A percentile compares a stretch with the other conserved stretches of the same genome.
Evolutionary conservation across 2,329 filamentous ascomycete genomes (phyloP).

Genomic region (Trichoderma endophyticum): DNA sequence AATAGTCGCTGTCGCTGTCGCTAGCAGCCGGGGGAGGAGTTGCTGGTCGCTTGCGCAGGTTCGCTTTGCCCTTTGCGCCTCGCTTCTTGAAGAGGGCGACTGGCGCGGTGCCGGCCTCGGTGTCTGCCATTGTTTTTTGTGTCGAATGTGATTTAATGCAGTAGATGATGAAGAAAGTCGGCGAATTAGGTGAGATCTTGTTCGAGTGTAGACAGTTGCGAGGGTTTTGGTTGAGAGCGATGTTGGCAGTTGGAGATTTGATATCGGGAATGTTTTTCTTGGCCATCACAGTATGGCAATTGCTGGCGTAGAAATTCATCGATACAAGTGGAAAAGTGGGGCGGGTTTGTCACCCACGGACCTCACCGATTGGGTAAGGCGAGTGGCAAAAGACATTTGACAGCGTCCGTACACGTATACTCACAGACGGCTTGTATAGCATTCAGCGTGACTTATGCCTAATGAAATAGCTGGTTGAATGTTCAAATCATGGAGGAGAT

Average conservation of each 20-base stretch:
- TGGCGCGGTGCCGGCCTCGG: slow-evolving; percentile 34
- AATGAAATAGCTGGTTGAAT: not conserved
- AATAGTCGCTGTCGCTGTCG: slow-evolving; percentile 61
- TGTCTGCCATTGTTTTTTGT: not conserved
- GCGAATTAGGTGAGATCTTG: not conserved
- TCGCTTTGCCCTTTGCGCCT: slow-evolving; percentile 70
- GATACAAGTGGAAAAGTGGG: not conserved
- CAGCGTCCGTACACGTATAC: too few species aligned
- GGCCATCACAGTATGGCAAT: not conserved
- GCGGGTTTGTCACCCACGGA: not conserved
- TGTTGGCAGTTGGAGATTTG: not conserved
- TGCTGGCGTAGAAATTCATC: not conserved
- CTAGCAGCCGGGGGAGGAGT: slow-evolving; percentile 69
- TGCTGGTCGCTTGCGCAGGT: slow-evolving; percentile 74
- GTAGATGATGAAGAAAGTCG: not conserved
- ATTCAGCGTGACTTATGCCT: not conserved
- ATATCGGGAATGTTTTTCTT: not conserved
- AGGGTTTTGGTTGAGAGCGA: not conserved
- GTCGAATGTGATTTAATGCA: not conserved
- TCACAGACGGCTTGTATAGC: not conserved
- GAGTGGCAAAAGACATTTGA: not conserved
- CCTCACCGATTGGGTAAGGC: not conserved
- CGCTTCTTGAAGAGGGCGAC: slow-evolving; percentile 83
- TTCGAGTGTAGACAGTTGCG: not conserved
- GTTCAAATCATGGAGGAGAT: not conserved